Evolutionary conservation across 2,329 filamentous ascomycete species (phyloP).

Genomic region (Verticillium isaacii): DNA sequence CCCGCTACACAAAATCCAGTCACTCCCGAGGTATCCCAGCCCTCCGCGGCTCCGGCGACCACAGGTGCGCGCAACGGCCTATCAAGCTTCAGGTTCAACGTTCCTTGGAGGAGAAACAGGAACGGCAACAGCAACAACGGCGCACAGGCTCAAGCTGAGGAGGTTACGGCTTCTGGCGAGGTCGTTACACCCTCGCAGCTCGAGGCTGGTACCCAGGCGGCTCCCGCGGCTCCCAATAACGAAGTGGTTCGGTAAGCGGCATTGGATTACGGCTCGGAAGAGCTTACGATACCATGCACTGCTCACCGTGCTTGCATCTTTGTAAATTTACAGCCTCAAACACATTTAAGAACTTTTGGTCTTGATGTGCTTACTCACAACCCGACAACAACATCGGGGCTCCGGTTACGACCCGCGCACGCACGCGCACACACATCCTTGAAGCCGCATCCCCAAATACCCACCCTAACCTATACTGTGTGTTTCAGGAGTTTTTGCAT

Average conservation of each 20-base stretch:
- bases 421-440: not conserved
- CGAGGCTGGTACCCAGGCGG: conserved; percentile 34
- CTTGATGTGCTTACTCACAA: not conserved
- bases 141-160: conserved; percentile 4
- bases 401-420: not conserved
- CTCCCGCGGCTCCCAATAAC: conserved; percentile 5
- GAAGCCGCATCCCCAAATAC: not conserved
- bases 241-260: not conserved
- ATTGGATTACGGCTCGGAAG: not conserved
- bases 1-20: not conserved
- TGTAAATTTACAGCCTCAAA: not conserved
- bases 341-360: not conserved
- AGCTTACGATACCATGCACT: not conserved
- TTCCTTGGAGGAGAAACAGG: conserved; percentile 13
- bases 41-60: not conserved
- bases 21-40: not conserved
- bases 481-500: not conserved
- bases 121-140: conserved; percentile 11
- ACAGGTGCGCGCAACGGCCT: conserved; percentile 6
- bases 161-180: conserved; percentile 18
- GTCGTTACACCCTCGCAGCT: conserved; percentile 41
- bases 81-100: conserved; percentile 8
- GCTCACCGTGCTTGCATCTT: not conserved
- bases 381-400: not conserved
- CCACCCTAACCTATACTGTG: not conserved